Evolutionary conservation across 345 rosid genomes (phyloP), one percentile per base, ranked within the genome.

Genomic region (Pistacia integerrima): DNA sequence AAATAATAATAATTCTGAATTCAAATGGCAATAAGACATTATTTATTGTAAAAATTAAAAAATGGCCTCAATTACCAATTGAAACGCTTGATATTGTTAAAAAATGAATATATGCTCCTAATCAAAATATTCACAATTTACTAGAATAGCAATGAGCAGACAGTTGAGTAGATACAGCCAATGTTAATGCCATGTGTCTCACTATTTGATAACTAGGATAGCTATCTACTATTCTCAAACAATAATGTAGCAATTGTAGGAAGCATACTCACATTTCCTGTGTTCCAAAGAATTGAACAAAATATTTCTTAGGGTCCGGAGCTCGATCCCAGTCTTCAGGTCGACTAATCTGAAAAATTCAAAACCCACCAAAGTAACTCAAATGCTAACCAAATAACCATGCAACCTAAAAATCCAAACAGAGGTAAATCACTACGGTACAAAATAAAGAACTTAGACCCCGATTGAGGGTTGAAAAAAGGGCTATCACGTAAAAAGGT

Each of bases 231-330:
- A 69, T 41, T 30, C 41, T 61, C 11, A 55, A 70, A 22, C 35
- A 73, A 71, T 59, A n/a, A 57, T 48, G 20, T 38, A 49, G 49
- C 52, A 8, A 64, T 28, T 36, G 54, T 35, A 79, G 51, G 46
- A 75, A 38, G 52, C 64, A 35, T 59, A 84, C 97, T 90, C 82
- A 95, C 98, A 95, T 93, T 86, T 95, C 98, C 76, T 87, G 76
- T 36, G 99, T 95, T 81, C 99, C 98, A 41, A 89, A 95, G 79
- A 93, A 95, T 44, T 85, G 82, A 75, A 93, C 97, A 81, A 95
- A 95, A 78, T 86, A 81, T 80, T 92, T 95, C 85, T 87, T 93
- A 49, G 94, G 93, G 77, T 95, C 98, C 41, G 90, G 90, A 54
- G 78, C 81, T 35, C 75, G 85, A 49, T 90, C 76, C 94, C 93